These are phyloP conservation scores for Phaeophleospora eucalypticola DNA, from an alignment of 2,329 filamentous ascomycete genomes.

Conservation along the genomic window DNA sequence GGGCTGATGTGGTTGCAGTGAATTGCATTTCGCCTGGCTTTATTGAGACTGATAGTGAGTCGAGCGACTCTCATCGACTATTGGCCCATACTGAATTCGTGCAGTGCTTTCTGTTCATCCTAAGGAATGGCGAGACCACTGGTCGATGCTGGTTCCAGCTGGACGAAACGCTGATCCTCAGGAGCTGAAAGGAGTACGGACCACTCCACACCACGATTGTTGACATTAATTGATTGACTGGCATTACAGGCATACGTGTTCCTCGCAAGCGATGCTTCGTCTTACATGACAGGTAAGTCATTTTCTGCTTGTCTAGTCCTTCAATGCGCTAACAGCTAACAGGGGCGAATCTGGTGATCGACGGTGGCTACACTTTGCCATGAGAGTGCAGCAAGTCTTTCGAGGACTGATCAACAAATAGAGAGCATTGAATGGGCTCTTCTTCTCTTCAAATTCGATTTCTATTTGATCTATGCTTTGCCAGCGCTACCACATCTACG, in stretches of 20 bases:
- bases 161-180: constrained; percentile 36
- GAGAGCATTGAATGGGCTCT: not conserved
- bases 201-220: no score
- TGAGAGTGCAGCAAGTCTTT: constrained; percentile 36
- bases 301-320: no score
- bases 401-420: not conserved
- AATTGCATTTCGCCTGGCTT: constrained; percentile 41
- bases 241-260: constrained; percentile 45
- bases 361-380: constrained; percentile 46
- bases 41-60: constrained; percentile 37
- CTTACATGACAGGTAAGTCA: constrained; percentile 46
- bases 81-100: no score
- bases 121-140: constrained; percentile 37
- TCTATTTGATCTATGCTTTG: constrained; percentile 14
- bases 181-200: constrained; percentile 36
- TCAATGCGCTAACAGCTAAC: no score
- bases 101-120: constrained; percentile 32
- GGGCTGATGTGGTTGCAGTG: constrained; percentile 19
- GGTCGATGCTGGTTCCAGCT: constrained; percentile 39
- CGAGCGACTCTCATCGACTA: no score
- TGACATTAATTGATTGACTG: no score
- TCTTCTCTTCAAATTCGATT: not conserved
- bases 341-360: constrained; percentile 42
- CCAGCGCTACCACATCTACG: constrained; percentile 19
- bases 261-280: constrained; percentile 45